phyloP scores from a whole-genome alignment of 1,284 basidiomycete genomes.

The Ustilago tritici region DNA sequence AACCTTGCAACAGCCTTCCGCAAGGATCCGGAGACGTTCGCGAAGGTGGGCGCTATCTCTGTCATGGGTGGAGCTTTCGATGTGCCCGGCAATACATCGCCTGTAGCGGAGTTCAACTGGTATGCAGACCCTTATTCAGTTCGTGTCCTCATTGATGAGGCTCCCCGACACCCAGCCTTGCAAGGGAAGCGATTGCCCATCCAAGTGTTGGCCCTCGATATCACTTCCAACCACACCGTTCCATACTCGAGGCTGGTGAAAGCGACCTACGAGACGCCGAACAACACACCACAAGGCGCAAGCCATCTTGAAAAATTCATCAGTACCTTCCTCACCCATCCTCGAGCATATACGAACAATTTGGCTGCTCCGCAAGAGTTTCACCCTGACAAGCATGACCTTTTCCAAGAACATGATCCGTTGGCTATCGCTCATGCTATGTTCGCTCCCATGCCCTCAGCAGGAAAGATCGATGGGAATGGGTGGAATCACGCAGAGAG shows the following conservation, averaged over 20 bases:
- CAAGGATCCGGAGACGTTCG: conserved; percentile 74
- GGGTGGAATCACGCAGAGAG: conserved; percentile 47
- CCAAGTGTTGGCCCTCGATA: conserved; percentile 62
- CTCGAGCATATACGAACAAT: conserved; percentile 63
- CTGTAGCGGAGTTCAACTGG: conserved; percentile 80
- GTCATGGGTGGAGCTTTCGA: conserved; percentile 98
- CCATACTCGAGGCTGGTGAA: conserved; percentile 59
- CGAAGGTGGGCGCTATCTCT: conserved; percentile 77
- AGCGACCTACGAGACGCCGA: conserved; percentile 31
- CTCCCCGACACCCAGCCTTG: conserved; percentile 32
- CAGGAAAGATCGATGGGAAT: conserved; percentile 5
- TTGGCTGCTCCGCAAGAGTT: conserved; percentile 55
- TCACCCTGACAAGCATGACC: conserved; percentile 56
- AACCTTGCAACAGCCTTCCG: conserved; percentile 81
- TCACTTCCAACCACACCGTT: conserved; percentile 59
- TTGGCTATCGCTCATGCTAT: conserved; percentile 65
- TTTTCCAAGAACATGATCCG: conserved; percentile 66
- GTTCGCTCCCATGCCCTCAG: conserved; percentile 34
- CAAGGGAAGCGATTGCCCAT: conserved; percentile 45
- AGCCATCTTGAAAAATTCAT: conserved; percentile 48
- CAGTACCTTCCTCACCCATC: conserved; percentile 60
- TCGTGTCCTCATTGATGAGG: conserved; percentile 57
- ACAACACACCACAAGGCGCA: conserved; percentile 16
- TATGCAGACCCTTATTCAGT: conserved; percentile 92
- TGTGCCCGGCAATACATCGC: conserved; percentile 86